Evolutionary conservation across 2,329 filamentous ascomycete genomes (phyloP).

Genomic region (Zymoseptoria brevis): DNA sequence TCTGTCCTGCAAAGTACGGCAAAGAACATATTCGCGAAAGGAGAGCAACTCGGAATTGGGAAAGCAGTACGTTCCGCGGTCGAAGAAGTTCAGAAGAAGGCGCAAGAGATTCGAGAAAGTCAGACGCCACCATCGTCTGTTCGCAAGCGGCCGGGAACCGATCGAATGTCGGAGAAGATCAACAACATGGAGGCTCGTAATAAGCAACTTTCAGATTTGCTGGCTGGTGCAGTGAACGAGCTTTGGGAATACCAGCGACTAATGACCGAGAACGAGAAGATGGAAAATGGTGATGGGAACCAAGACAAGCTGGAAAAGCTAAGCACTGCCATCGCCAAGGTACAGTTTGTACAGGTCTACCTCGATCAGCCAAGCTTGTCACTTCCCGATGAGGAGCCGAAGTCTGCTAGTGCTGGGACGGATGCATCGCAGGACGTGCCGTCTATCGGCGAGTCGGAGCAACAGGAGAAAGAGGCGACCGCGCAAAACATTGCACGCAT

Average conservation of each 20-base stretch:
- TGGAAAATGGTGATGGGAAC: slow-evolving; percentile 17
- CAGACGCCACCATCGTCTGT: slow-evolving; percentile 27
- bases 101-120: slow-evolving; percentile 54
- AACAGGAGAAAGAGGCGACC: not conserved
- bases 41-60: slow-evolving; percentile 72
- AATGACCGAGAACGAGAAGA: slow-evolving; percentile 23
- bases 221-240: slow-evolving; percentile 57
- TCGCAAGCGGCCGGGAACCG: slow-evolving; percentile 36
- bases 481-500: not conserved
- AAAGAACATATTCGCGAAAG: slow-evolving; percentile 62
- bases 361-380: slow-evolving; percentile 40
- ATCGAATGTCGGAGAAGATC: slow-evolving; percentile 30
- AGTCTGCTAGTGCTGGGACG: not conserved
- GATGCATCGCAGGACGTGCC: not conserved
- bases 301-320: slow-evolving; percentile 34
- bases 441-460: not conserved
- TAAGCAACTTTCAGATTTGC: slow-evolving; percentile 56
- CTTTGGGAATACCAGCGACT: slow-evolving; percentile 54
- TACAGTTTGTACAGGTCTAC: slow-evolving; percentile 46
- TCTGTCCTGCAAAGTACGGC: slow-evolving; percentile 67
- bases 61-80: slow-evolving; percentile 74
- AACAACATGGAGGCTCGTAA: slow-evolving; percentile 57
- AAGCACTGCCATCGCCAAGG: slow-evolving; percentile 42
- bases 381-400: slow-evolving; percentile 32
- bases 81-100: slow-evolving; percentile 69